Evolutionary conservation across 495 filamentous ascomycete genomes (phyloP).

Genomic region (Xylaria longipes): DNA sequence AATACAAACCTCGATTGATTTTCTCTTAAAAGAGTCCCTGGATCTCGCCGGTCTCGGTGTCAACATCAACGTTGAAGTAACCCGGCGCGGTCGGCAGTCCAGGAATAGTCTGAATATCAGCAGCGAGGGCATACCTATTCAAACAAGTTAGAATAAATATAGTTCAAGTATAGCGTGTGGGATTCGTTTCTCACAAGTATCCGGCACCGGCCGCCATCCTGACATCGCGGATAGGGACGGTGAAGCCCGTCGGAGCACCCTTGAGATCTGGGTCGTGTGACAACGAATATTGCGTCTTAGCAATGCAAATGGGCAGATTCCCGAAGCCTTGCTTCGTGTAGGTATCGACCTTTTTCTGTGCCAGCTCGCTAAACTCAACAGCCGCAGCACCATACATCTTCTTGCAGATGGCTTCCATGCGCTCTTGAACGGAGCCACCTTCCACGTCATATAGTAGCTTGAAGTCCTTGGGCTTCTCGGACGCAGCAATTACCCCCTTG

Average conservation of each 20-base stretch:
- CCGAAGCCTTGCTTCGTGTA: conserved; percentile 92
- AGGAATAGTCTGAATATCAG: conserved; percentile 98
- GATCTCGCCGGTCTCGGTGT: conserved; percentile 92
- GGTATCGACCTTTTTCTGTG: conserved; percentile 93
- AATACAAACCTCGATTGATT: background rate
- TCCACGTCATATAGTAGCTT: conserved; percentile 84
- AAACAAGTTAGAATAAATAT: conserved; percentile 11
- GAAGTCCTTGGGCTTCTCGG: conserved; percentile 86
- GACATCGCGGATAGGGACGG: conserved; percentile 93
- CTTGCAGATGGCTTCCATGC: conserved; percentile 89
- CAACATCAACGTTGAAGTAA: conserved; percentile 95
- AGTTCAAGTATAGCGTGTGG: background rate
- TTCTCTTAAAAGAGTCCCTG: conserved; percentile 83
- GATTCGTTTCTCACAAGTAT: conserved; percentile 68
- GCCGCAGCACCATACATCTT: conserved; percentile 91
- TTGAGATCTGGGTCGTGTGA: conserved; percentile 93
- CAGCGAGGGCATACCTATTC: conserved; percentile 86
- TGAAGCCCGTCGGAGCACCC: conserved; percentile 95
- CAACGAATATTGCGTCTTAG: conserved; percentile 97
- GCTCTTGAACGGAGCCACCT: conserved; percentile 77
- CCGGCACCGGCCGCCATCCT: conserved; percentile 92
- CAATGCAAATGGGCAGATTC: conserved; percentile 92
- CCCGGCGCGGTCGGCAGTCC: conserved; percentile 94
- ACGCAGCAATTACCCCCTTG: conserved; percentile 81
- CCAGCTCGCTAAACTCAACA: conserved; percentile 92